Conservation (phyloP, 768 basidiomycete genomes). For the Pleurotus pulmonarius region DNA sequence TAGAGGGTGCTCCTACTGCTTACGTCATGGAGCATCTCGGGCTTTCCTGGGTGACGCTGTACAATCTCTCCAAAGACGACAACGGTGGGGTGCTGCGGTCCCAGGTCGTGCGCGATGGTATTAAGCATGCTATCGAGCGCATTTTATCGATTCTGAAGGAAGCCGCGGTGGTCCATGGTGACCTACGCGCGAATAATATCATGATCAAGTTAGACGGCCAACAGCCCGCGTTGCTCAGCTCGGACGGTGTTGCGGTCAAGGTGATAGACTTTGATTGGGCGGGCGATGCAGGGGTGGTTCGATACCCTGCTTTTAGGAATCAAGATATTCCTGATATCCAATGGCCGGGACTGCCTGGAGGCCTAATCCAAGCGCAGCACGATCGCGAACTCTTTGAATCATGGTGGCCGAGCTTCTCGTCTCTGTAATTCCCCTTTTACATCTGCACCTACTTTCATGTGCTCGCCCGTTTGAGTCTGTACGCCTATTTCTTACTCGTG, state of each 20-base stretch:
- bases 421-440: background rate
- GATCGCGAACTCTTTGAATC: background rate
- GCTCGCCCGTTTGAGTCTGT: too few species aligned
- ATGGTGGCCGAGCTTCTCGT: background rate
- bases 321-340: background rate
- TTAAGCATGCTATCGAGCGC: background rate
- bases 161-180: slow-evolving; percentile 15
- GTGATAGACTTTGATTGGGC: slow-evolving; percentile 7
- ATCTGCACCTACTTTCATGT: background rate
- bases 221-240: background rate
- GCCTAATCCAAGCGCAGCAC: background rate
- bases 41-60: background rate
- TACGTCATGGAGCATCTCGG: background rate
- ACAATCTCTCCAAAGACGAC: background rate
- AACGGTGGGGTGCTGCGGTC: background rate
- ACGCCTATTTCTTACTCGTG: too few species aligned
- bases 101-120: background rate
- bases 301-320: slow-evolving; percentile 1
- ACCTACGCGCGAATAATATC: slow-evolving; percentile 2
- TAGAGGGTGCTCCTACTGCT: slow-evolving; percentile 3
- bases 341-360: slow-evolving; percentile 1
- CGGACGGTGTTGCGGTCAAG: background rate
- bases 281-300: background rate
- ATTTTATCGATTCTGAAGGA: slow-evolving; percentile 13
- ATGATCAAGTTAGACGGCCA: slow-evolving; percentile 3